phyloP scores from a whole-genome alignment of 306 rosid genomes.

The Quillaja saponaria region DNA sequence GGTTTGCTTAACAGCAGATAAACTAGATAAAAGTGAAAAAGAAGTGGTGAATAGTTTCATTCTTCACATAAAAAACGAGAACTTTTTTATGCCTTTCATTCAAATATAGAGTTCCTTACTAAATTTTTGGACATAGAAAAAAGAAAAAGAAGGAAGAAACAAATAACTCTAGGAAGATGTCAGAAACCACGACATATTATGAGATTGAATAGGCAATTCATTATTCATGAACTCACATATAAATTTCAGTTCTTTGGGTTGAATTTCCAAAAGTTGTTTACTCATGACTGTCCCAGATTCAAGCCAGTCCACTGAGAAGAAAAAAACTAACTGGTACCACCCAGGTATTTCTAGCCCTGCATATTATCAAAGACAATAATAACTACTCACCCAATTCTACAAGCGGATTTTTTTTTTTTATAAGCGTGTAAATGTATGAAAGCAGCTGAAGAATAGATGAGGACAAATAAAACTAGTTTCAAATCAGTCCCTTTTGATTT shows the following conservation, averaged over 20 bases:
- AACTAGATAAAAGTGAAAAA: conserved; percentile 5
- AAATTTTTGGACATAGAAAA: neutral
- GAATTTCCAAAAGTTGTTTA: neutral
- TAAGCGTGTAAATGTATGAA: neutral
- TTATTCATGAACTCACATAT: conserved; percentile 50
- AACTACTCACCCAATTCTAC: too few relatives aligned
- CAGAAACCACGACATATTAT: neutral
- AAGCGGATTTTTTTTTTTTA: too few relatives aligned
- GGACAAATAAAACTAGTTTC: too few relatives aligned
- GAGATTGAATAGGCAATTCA: neutral
- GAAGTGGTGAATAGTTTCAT: neutral
- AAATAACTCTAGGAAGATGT: neutral
- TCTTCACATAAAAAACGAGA: neutral
- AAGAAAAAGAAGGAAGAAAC: neutral
- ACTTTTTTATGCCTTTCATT: too few relatives aligned
- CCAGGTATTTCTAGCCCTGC: conserved; percentile 1
- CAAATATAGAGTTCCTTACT: too few relatives aligned
- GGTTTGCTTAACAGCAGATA: neutral
- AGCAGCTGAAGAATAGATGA: too few relatives aligned
- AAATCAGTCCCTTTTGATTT: too few relatives aligned
- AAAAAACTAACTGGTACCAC: too few relatives aligned
- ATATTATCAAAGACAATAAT: neutral
- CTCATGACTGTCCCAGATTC: neutral
- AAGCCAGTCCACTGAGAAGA: too few relatives aligned
- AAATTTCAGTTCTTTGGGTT: conserved; percentile 38